phyloP scores from a whole-genome alignment of 805 yeast genomes.

The Lachancea lanzarotensis region DNA sequence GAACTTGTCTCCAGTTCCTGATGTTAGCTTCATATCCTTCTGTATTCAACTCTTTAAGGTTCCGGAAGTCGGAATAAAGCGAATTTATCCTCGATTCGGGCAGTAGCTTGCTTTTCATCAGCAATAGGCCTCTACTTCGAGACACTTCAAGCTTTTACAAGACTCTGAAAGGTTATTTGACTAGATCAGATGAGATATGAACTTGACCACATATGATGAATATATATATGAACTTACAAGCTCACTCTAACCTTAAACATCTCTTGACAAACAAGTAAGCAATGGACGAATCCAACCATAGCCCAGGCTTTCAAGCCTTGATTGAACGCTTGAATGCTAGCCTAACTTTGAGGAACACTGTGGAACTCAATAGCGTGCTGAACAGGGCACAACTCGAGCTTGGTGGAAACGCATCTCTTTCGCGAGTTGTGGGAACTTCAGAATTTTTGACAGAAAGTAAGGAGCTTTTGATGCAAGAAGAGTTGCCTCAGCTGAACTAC shows the following conservation, averaged over 20 bases:
- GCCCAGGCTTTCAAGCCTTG: neutral
- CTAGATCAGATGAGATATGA: neutral
- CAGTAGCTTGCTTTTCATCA: conserved; percentile 9
- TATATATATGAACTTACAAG: neutral
- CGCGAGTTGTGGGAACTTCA: neutral
- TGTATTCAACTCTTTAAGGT: conserved; percentile 32
- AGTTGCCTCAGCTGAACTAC: conserved; percentile 15
- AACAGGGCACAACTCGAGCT: conserved; percentile 1
- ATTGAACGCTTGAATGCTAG: neutral
- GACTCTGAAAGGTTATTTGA: no score
- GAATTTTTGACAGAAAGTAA: conserved; percentile 17
- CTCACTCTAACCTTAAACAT: no score
- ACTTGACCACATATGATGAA: no score
- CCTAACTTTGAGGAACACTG: neutral
- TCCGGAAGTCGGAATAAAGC: conserved; percentile 36
- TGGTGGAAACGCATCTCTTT: neutral
- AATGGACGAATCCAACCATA: no score
- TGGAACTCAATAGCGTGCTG: neutral
- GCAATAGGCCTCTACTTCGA: no score
- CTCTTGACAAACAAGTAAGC: no score
- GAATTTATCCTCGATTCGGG: conserved; percentile 35
- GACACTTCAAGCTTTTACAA: neutral
- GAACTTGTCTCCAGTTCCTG: conserved; percentile 33
- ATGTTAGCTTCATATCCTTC: conserved; percentile 40
- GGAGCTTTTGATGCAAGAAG: conserved; percentile 9